A percentile compares a stretch with the other conserved stretches of the same genome.
Conservation (phyloP, 768 basidiomycete genomes). For the Roridomyces roridus region DNA sequence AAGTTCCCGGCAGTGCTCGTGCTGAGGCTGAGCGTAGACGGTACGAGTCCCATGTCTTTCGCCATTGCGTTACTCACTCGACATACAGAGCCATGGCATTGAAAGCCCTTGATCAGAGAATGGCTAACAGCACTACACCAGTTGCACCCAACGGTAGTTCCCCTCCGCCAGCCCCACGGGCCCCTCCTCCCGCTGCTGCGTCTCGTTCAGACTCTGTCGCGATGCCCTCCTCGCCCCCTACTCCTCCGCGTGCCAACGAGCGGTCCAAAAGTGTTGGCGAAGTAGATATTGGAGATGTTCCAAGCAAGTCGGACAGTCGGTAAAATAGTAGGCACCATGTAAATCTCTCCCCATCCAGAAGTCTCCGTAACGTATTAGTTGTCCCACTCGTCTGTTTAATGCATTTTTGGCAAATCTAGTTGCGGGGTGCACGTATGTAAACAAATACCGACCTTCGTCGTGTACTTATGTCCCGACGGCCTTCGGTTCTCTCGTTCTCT, state of each 20-base stretch:
- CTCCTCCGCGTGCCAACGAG: slow-evolving; percentile 33
- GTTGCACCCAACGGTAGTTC: slow-evolving; percentile 38
- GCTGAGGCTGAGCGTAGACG: slow-evolving; percentile 97
- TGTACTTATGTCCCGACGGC: slow-evolving; percentile 33
- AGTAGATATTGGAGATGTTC: slow-evolving; percentile 38
- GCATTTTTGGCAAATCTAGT: neutral
- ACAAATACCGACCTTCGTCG: slow-evolving; percentile 1
- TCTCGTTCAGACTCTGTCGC: slow-evolving; percentile 39
- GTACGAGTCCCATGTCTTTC: slow-evolving; percentile 47
- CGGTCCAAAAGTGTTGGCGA: slow-evolving; percentile 46
- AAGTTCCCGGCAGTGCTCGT: slow-evolving; percentile 85
- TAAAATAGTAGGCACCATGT: slow-evolving; percentile 25
- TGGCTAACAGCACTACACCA: slow-evolving; percentile 70
- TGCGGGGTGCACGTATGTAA: neutral
- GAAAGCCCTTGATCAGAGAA: slow-evolving; percentile 93
- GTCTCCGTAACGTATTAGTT: slow-evolving; percentile 11
- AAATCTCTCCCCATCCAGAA: slow-evolving; percentile 23
- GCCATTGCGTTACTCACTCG: slow-evolving; percentile 10
- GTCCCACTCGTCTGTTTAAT: slow-evolving; percentile 10
- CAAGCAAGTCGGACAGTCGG: slow-evolving; percentile 39
- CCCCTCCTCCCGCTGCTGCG: slow-evolving; percentile 39
- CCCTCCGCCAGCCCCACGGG: slow-evolving; percentile 36
- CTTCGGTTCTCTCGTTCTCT: slow-evolving; percentile 30
- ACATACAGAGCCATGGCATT: slow-evolving; percentile 85
- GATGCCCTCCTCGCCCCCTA: slow-evolving; percentile 29